Evolutionary conservation across 1,284 basidiomycete genomes (phyloP).

Genomic region (Pseudozyma flocculosa): DNA sequence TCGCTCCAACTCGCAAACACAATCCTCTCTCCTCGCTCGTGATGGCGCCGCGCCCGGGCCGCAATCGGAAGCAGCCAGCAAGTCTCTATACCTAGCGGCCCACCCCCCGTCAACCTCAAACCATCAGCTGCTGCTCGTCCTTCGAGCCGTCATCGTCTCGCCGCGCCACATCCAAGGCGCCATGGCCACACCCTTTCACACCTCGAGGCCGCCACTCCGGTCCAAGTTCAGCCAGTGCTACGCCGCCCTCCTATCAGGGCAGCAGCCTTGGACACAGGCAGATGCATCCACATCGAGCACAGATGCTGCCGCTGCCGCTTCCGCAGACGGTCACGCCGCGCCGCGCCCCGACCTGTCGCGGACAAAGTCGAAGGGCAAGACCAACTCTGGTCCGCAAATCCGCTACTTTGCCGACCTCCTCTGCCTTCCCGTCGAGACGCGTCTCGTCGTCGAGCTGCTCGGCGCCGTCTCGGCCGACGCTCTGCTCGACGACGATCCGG

Average conservation of each 20-base stretch:
- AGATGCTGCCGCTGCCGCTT: background rate
- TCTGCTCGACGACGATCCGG: slow-evolving; percentile 40
- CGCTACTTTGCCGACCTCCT: slow-evolving; percentile 49
- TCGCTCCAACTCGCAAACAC: no score
- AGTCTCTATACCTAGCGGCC: no score
- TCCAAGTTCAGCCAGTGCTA: slow-evolving; percentile 47
- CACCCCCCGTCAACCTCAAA: no score
- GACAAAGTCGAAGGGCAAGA: slow-evolving; percentile 39
- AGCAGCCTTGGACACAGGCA: slow-evolving; percentile 40
- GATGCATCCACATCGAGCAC: no score
- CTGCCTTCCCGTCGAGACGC: slow-evolving; percentile 43
- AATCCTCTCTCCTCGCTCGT: no score
- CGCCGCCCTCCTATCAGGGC: slow-evolving; percentile 38
- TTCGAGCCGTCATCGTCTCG: no score
- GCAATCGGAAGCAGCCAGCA: no score
- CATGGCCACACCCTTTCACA: slow-evolving; percentile 4
- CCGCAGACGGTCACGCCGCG: no score
- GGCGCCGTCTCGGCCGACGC: slow-evolving; percentile 22
- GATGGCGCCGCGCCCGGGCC: no score
- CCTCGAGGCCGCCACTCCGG: slow-evolving; percentile 27
- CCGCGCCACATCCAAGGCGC: no score
- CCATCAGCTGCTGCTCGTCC: no score
- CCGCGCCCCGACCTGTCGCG: slow-evolving; percentile 13
- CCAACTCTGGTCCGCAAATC: slow-evolving; percentile 44
- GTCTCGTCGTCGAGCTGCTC: slow-evolving; percentile 33